These are phyloP conservation scores for Epichloe sylvatica DNA, from an alignment of 2,329 filamentous ascomycete species.

Conservation along the genomic window DNA sequence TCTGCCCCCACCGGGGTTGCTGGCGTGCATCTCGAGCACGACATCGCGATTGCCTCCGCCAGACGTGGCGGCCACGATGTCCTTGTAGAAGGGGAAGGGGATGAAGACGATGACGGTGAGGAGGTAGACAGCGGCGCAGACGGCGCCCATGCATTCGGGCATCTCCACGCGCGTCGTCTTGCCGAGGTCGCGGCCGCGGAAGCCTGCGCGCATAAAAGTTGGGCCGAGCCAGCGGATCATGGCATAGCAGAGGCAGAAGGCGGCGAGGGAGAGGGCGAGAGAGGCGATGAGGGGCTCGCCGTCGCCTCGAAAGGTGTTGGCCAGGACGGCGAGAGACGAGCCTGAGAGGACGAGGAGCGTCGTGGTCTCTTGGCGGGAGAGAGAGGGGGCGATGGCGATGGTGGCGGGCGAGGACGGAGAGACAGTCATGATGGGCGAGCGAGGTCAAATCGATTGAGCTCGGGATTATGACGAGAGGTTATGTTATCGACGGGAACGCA, in stretches of 20 bases:
- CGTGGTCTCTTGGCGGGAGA: constrained; percentile 40
- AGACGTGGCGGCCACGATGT: constrained; percentile 88
- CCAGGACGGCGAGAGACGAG: constrained; percentile 58
- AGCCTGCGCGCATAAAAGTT: constrained; percentile 73
- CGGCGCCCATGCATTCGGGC: constrained; percentile 90
- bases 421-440: background rate
- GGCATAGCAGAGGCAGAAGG: constrained; percentile 68
- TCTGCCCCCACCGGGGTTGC: constrained; percentile 37
- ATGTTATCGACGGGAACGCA: background rate
- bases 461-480: too few relatives aligned
- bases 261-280: constrained; percentile 70
- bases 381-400: constrained; percentile 12
- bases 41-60: constrained; percentile 86
- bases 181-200: constrained; percentile 81
- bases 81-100: constrained; percentile 95
- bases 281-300: constrained; percentile 83
- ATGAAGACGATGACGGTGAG: constrained; percentile 83
- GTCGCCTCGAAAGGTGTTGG: constrained; percentile 70
- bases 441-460: background rate
- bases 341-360: constrained; percentile 48
- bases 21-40: constrained; percentile 64
- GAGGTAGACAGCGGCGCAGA: constrained; percentile 86
- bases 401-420: background rate
- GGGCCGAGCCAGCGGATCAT: constrained; percentile 89
- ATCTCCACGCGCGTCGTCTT: constrained; percentile 58